These are phyloP conservation scores for Lodderomyces margitis DNA, from an alignment of 1,139 yeast genomes.

Conservation along the genomic window DNA sequence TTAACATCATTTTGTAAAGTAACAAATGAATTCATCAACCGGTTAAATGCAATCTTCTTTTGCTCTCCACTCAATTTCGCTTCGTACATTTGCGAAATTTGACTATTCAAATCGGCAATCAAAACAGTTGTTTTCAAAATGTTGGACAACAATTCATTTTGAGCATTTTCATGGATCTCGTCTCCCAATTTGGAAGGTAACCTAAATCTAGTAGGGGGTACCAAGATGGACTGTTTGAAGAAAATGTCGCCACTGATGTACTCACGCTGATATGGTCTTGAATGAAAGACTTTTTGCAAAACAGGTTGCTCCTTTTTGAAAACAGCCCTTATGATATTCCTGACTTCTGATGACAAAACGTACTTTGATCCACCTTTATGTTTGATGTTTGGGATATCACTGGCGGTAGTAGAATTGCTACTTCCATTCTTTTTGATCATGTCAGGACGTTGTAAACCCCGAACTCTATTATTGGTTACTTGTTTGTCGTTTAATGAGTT, in stretches of 20 bases:
- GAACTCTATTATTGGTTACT: constrained; percentile 72
- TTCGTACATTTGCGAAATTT: constrained; percentile 59
- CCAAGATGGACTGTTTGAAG: constrained; percentile 82
- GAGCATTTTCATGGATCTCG: constrained; percentile 91
- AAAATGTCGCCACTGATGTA: constrained; percentile 78
- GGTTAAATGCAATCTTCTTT: constrained; percentile 74
- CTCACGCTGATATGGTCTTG: constrained; percentile 61
- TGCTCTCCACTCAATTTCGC: constrained; percentile 60
- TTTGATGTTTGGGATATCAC: constrained; percentile 42
- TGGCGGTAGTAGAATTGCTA: constrained; percentile 11
- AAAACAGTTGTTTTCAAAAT: constrained; percentile 75
- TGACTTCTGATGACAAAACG: constrained; percentile 81
- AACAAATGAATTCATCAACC: constrained; percentile 93
- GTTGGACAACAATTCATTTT: constrained; percentile 81
- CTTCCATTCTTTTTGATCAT: constrained; percentile 44
- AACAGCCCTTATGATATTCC: constrained; percentile 71
- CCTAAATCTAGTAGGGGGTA: constrained; percentile 96
- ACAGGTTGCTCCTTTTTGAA: constrained; percentile 70
- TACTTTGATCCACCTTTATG: constrained; percentile 77
- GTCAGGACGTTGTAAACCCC: constrained; percentile 73
- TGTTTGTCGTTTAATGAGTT: constrained; percentile 82
- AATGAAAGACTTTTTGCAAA: constrained; percentile 65
- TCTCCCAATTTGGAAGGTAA: constrained; percentile 97
- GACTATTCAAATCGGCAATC: constrained; percentile 87
- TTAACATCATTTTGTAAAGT: constrained; percentile 94